Evolutionary conservation across 192 early-diverging fungal genomes (phyloP).

Genomic region (Coemansia sp.): DNA sequence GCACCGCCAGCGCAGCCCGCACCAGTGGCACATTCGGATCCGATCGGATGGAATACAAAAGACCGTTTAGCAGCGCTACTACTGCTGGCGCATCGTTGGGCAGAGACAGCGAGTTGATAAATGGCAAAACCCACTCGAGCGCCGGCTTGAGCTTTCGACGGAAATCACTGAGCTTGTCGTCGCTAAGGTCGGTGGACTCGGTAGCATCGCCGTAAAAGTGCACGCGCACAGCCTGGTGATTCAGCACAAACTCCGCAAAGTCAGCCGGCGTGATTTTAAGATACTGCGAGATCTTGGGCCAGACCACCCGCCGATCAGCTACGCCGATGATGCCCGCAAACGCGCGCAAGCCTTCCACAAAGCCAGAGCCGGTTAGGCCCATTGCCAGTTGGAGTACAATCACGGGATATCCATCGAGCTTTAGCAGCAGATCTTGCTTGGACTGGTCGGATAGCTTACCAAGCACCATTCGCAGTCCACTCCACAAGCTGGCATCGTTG

Average conservation of each 20-base stretch:
- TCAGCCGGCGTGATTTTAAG: constrained; percentile 1
- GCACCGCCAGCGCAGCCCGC: constrained; percentile 17
- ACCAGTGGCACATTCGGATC: constrained; percentile 12
- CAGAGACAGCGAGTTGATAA: constrained; percentile 36
- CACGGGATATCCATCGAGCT: constrained; percentile 17
- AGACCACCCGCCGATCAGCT: constrained; percentile 11
- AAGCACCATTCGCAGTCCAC: constrained; percentile 25
- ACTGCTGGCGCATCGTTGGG: constrained; percentile 22
- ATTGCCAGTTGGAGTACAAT: constrained; percentile 21
- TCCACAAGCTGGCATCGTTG: constrained; percentile 21
- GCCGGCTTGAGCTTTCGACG: constrained; percentile 29
- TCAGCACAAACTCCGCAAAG: constrained; percentile 21
- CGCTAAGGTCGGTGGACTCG: not conserved
- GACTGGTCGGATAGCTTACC: constrained; percentile 16
- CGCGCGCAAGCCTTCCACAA: constrained; percentile 31
- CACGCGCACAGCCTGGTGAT: constrained; percentile 7
- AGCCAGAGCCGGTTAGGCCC: constrained; percentile 15
- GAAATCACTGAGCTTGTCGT: constrained; percentile 7
- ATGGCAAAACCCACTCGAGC: constrained; percentile 46
- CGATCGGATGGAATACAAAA: constrained; percentile 20
- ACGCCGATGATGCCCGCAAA: constrained; percentile 28
- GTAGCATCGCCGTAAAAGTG: constrained; percentile 2
- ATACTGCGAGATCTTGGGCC: constrained; percentile 16
- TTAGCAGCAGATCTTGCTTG: constrained; percentile 18
- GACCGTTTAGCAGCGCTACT: constrained; percentile 20